Conservation (phyloP, 192 early-diverging fungal species). For the Podila epigama region DNA sequence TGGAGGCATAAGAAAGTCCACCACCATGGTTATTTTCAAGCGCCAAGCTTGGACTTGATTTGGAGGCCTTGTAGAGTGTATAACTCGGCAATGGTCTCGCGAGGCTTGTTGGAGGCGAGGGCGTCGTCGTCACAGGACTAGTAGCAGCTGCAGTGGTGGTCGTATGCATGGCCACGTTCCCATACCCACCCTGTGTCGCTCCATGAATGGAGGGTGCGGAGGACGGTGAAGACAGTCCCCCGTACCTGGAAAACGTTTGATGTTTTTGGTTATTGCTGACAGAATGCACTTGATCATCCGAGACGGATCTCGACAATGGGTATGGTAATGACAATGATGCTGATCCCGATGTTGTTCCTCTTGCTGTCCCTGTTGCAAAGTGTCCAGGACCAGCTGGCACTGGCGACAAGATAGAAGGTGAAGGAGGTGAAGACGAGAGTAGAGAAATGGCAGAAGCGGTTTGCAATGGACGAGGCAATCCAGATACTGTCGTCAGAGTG, state of each 20-base stretch:
- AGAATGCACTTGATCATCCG: neutral
- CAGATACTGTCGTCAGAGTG: conserved; percentile 11
- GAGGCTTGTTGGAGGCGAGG: neutral
- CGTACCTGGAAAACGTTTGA: neutral
- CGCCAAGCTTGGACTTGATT: conserved; percentile 19
- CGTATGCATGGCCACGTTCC: neutral
- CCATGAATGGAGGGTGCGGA: neutral
- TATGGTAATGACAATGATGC: neutral
- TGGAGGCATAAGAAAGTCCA: neutral
- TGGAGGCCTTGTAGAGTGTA: conserved; percentile 18
- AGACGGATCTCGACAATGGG: neutral
- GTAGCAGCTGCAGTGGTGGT: neutral
- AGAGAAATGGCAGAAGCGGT: neutral
- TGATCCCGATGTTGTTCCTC: too few relatives aligned
- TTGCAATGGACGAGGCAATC: conserved; percentile 21
- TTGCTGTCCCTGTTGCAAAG: too few relatives aligned
- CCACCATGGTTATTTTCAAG: conserved; percentile 3
- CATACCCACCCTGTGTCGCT: neutral
- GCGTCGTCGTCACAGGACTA: neutral
- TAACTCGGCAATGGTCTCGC: conserved; percentile 18
- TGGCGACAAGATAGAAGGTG: too few relatives aligned
- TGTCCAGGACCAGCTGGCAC: too few relatives aligned
- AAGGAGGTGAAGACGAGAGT: conserved; percentile 3
- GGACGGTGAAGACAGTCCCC: neutral
- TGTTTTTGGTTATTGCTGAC: neutral